These are phyloP conservation scores for Stagonosporopsis cucurbitacearum DNA, from an alignment of 2,329 filamentous ascomycete genomes.

Conservation along the genomic window DNA sequence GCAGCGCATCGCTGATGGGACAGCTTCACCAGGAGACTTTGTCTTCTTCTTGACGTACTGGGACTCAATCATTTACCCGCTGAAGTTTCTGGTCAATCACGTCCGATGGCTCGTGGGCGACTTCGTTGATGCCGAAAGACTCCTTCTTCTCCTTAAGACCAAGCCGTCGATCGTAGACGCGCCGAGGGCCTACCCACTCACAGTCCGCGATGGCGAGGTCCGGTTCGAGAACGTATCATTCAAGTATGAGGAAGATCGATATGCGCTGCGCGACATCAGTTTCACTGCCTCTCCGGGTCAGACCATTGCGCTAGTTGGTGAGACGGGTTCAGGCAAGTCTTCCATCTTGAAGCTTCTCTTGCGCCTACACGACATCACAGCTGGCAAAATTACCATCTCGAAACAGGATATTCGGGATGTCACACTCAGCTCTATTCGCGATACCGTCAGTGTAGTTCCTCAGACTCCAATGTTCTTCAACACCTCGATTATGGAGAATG, in stretches of 20 bases:
- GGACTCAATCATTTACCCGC: constrained; percentile 49
- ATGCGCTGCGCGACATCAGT: constrained; percentile 52
- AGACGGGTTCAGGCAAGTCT: constrained; percentile 66
- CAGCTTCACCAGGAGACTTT: constrained; percentile 63
- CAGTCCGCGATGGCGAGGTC: constrained; percentile 54
- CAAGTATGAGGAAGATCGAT: constrained; percentile 52
- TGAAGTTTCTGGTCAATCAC: constrained; percentile 54
- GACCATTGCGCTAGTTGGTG: constrained; percentile 64
- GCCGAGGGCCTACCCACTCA: constrained; percentile 41
- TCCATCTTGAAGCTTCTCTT: constrained; percentile 63
- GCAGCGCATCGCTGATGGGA: constrained; percentile 56
- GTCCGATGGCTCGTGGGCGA: constrained; percentile 44
- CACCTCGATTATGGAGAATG: constrained; percentile 61
- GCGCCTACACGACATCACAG: constrained; percentile 62
- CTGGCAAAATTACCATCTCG: constrained; percentile 61
- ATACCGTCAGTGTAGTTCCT: constrained; percentile 66
- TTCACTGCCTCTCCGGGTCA: constrained; percentile 58
- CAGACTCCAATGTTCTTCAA: constrained; percentile 69
- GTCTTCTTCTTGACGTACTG: constrained; percentile 47
- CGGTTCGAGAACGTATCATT: constrained; percentile 61
- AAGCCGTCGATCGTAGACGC: constrained; percentile 59
- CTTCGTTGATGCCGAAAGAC: constrained; percentile 67
- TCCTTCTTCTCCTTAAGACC: constrained; percentile 61
- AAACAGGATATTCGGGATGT: constrained; percentile 64
- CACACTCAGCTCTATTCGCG: constrained; percentile 61